A percentile compares a stretch with the other conserved stretches of the same genome.
These are phyloP conservation scores for Malassezia pachydermatis DNA, from an alignment of 1,284 basidiomycete genomes.

Conservation along the genomic window DNA sequence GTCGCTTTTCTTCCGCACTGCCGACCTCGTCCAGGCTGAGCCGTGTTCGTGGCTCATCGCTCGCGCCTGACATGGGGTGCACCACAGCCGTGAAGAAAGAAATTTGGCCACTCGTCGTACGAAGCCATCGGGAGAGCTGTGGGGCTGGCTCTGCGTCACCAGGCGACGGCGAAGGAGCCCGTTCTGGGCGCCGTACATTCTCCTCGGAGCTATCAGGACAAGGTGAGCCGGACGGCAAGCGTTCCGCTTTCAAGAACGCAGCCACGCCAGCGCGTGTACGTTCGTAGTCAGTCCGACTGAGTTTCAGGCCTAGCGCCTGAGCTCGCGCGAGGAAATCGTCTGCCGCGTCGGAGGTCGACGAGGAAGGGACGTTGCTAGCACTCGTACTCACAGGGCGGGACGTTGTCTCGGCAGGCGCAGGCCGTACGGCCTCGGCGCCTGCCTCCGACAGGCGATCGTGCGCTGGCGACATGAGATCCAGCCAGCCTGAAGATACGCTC, in stretches of 20 bases:
- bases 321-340: slow-evolving; percentile 42
- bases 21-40: slow-evolving; percentile 33
- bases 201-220: background rate
- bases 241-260: slow-evolving; percentile 43
- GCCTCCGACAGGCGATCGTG: background rate
- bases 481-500: background rate
- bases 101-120: slow-evolving; percentile 25
- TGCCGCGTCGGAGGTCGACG: slow-evolving; percentile 14
- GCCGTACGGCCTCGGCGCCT: background rate
- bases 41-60: slow-evolving; percentile 11
- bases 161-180: background rate
- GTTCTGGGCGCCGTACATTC: no score
- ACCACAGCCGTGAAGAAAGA: slow-evolving; percentile 34
- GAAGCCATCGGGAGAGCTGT: slow-evolving; percentile 14
- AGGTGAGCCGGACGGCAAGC: slow-evolving; percentile 16
- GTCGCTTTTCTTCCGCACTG: slow-evolving; percentile 29
- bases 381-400: no score
- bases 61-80: slow-evolving; percentile 3
- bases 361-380: no score
- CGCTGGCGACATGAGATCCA: no score
- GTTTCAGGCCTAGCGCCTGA: slow-evolving; percentile 38
- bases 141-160: background rate
- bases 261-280: slow-evolving; percentile 39
- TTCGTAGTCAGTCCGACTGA: slow-evolving; percentile 43
- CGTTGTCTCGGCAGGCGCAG: no score